Base-by-base conservation (phyloP, 768 basidiomycete genomes). In the Termitomyces heimii region DNA sequence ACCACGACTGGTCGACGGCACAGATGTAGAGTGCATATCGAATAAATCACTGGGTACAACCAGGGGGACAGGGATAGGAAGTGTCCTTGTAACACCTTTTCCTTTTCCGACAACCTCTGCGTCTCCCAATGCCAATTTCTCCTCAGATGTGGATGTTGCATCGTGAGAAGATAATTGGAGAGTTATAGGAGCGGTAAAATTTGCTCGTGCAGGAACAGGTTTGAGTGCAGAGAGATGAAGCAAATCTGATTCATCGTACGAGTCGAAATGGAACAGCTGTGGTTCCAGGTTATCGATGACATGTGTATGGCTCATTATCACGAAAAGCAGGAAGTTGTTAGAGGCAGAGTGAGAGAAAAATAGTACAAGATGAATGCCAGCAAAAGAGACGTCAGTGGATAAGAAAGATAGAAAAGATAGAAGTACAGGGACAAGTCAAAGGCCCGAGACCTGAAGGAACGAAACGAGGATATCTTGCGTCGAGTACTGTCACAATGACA, bases 211-310 rank as follows among this genome's bases (percentile, higher is more conserved):
- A 45, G 54, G 22, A 45, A 40, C 40, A 54, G 53, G 52, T 43
- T 53, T 50, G 34, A 60, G 42, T 28, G 55, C 16, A 42, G 52
- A 20, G 34, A 43, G 52, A 53, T 53, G 48, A 39, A 58, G 54
- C 28, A 58, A 35, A 32, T 57, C 45, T 44, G 64, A 42, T 29
- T 54, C 64, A 63, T 82, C 77, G 72, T 71, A 77, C 53, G 75
- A 66, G 64, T 81, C 80, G 63, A 82, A 80, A 55, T 76, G 73
- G 66, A 82, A 80, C 66, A 84, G 62, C 45, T 74, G 64, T 20
- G 39, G 57, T 61, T 77, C 75, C 54, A 78, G 75, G 75, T 79
- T 80, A 81, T 84, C 81, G 78, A 73, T 75, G 66, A 68, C 73
- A 78, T 76, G 68, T 63, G 67, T 63, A 72, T 71, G 71, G 67